A percentile compares a stretch with the other conserved stretches of the same genome.
These are phyloP conservation scores for Myriangium duriaei DNA, from an alignment of 2,329 filamentous ascomycete genomes.

Conservation along the genomic window DNA sequence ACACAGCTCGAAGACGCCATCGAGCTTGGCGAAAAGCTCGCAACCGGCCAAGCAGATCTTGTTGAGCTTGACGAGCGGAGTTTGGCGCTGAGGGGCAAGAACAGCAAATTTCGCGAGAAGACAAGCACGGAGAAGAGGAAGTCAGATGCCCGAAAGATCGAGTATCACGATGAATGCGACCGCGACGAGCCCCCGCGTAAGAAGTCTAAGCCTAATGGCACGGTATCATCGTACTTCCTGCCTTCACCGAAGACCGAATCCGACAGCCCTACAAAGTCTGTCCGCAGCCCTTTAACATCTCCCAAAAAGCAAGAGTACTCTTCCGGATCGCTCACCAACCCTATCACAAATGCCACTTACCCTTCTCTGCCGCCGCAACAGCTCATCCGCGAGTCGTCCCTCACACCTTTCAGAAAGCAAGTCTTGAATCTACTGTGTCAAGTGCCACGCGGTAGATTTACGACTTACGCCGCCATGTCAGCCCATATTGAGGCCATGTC, in stretches of 20 bases:
- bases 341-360: conserved; percentile 29
- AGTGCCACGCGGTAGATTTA: conserved; percentile 24
- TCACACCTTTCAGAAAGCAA: conserved; percentile 37
- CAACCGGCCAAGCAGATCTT: conserved; percentile 26
- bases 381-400: conserved; percentile 32
- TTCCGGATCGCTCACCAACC: conserved; percentile 15
- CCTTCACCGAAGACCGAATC: conserved; percentile 14
- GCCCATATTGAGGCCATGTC: conserved; percentile 20
- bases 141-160: background rate
- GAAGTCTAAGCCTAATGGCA: conserved; percentile 3
- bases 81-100: conserved; percentile 27
- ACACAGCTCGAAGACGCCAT: conserved; percentile 28
- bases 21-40: conserved; percentile 26
- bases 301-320: conserved; percentile 6
- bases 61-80: conserved; percentile 29
- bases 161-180: background rate
- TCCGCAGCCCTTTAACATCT: background rate
- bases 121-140: conserved; percentile 4
- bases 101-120: conserved; percentile 9
- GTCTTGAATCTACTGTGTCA: conserved; percentile 23
- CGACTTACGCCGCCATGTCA: conserved; percentile 25
- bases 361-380: conserved; percentile 26
- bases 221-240: conserved; percentile 21
- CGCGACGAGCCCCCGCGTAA: conserved; percentile 1
- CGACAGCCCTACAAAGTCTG: background rate